Base-by-base conservation (phyloP, 345 rosid species). In the Cardiospermum halicacabum region DNA sequence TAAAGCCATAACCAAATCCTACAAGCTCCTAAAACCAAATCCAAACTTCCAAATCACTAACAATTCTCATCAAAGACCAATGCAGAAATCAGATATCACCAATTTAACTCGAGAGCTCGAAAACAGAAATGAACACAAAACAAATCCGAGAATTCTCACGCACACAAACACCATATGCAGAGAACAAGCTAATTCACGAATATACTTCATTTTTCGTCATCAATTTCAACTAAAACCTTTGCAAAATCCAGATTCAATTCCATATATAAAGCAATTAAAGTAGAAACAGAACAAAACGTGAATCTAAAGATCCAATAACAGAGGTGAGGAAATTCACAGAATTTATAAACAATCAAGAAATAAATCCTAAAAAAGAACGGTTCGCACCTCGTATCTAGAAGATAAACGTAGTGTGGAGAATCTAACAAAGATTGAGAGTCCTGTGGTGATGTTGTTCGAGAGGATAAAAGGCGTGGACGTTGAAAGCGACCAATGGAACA, bases 341-440 rank as follows among this genome's bases (percentile, higher is more conserved):
- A n/a, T 51, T 51, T 36, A n/a, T 36, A 8, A 12, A 3, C 3
- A 16, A 13, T 5, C 47, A 62, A 12, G 3, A 42, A 27, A 61
- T 4, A 7, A 30, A 61, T 19, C 12, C 3, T 16, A 53, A 37
- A 5, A 37, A 25, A 26, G 59, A 5, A 27, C 11, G 21, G 1
- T 10, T 11, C 7, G 47, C 56, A 66, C 69, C 69, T 56, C 69
- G 54, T 66, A 56, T 56, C 62, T 45, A 40, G 31, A 31, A 21
- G 0, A 30, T 61, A 66, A 54, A 66, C 31, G 62, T 21, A 55
- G 24, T 8, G 54, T 19, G 69, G 2, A 15, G 34, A 42, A 42
- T 9, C 39, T 30, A 55, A 43, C 31, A 21, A 0, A 0, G 15
- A 16, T 2, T 12, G 10, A 61, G 48, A 19, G 34, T 2, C 21